Evolutionary conservation across 805 yeast species (phyloP).

Genomic region (Candida quercuum): DNA sequence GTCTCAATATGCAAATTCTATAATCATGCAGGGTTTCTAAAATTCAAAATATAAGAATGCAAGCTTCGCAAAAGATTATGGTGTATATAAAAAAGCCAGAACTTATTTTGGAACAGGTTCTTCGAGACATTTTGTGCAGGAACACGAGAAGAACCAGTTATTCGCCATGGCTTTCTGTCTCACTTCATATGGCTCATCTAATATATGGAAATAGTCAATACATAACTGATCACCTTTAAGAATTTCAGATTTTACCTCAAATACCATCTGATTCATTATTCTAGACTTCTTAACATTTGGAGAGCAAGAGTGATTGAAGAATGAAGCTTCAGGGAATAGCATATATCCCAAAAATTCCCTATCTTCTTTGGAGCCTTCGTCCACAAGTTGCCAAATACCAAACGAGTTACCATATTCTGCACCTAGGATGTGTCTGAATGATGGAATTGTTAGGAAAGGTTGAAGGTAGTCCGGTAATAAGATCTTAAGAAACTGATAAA

Average conservation of each 20-base stretch:
- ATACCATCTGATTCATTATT: constrained; percentile 32
- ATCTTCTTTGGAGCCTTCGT: constrained; percentile 35
- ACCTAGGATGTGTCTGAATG: constrained; percentile 46
- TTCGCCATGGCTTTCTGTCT: constrained; percentile 39
- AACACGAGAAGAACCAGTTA: constrained; percentile 58
- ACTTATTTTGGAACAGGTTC: constrained; percentile 21
- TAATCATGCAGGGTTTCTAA: no score
- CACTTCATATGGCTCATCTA: constrained; percentile 32
- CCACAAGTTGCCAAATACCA: constrained; percentile 55
- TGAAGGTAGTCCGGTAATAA: constrained; percentile 32
- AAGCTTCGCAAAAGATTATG: no score
- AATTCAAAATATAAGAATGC: no score
- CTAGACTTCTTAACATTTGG: constrained; percentile 51
- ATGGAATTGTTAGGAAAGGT: constrained; percentile 30
- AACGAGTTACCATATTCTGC: constrained; percentile 62
- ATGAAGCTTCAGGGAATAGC: constrained; percentile 58
- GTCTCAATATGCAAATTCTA: no score
- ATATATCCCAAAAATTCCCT: constrained; percentile 55
- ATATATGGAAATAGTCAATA: constrained; percentile 55
- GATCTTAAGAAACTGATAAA: constrained; percentile 42
- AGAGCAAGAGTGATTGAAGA: constrained; percentile 60
- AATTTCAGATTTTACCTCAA: constrained; percentile 37
- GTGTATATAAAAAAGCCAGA: no score
- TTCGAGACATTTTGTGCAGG: constrained; percentile 39
- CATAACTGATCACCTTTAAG: constrained; percentile 43